Evolutionary conservation across 2,329 filamentous ascomycete species (phyloP), one percentile per base, ranked within the genome.

Genomic region (Sporothrix brasiliensis): DNA sequence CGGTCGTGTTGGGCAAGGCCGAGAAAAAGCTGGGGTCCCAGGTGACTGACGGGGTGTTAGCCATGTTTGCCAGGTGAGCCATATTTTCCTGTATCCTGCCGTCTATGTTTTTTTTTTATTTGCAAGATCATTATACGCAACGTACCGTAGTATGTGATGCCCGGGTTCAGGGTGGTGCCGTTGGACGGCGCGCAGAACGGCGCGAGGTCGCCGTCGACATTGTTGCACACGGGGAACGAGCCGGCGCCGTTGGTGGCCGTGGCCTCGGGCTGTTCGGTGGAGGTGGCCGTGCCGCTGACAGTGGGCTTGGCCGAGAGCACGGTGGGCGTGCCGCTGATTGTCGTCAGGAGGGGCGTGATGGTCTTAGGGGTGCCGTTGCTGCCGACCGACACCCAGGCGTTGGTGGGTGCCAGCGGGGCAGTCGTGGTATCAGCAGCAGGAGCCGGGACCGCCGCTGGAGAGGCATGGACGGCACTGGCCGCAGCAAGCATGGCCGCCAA

Each of bases 21-120:
- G 80, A 79, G 79, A 86, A 87, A 77, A 80, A 84, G 67, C 81
- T 78, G 30, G 85, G 79, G 73, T 88, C 85, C 86, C 86, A 88
- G 39, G 84, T 87, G 69, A 88, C 86, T 88, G 61, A 4, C 27
- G 56, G 14, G 56, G 14, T n/a, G 27, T 70, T 56, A 70, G 65
- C 19, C 21, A 44, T 39, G 6, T 4, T 21, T 6, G 4, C 27
- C 27, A 30, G 3, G 3, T 30, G 27, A 5, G 27, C 27, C 39
- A 13, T 16, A 13, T n/a, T 10, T 34, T 47, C 19, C 11, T 1
- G 4, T 19, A 47, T 50, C 44, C 21, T 52, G 30, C n/a, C 16
- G n/a, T 63, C 10, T 4, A 34, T 30, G 27, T 1, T 30, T 24
- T 30, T 24, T 30, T 30, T 30, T 3, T 30, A 30, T 30, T 2